These are phyloP conservation scores for Cornus controversa DNA, from an alignment of 148 eudicot genomes.

Conservation along the genomic window DNA sequence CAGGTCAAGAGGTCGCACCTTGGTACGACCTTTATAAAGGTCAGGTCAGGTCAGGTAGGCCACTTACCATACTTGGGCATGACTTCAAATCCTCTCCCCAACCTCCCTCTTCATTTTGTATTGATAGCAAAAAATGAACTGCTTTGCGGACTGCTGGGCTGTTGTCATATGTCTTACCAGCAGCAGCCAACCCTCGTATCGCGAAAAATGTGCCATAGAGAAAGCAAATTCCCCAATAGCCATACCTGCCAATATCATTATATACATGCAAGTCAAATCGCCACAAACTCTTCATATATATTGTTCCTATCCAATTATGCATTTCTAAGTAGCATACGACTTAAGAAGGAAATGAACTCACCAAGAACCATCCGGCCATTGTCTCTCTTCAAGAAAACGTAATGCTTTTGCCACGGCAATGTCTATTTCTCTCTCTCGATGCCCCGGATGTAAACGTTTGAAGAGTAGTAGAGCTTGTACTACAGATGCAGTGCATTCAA, in stretches of 20 bases:
- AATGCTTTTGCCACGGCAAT: slow-evolving; percentile 34
- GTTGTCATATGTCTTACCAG: slow-evolving; percentile 36
- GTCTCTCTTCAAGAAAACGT: slow-evolving; percentile 30
- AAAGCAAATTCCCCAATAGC: slow-evolving; percentile 55
- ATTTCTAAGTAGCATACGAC: too few relatives aligned
- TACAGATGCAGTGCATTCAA: slow-evolving; percentile 39
- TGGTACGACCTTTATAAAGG: too few relatives aligned
- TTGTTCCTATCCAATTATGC: too few relatives aligned
- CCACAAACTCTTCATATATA: neutral
- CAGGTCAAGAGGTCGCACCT: too few relatives aligned
- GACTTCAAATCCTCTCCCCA: slow-evolving; percentile 53
- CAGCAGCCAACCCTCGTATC: slow-evolving; percentile 34
- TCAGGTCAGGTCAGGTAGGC: too few relatives aligned
- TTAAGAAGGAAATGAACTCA: neutral
- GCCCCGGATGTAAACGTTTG: slow-evolving; percentile 33
- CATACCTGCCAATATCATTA: slow-evolving; percentile 32
- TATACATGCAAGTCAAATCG: neutral
- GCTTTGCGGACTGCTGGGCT: slow-evolving; percentile 38
- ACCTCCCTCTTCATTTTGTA: slow-evolving; percentile 49
- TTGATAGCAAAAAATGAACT: slow-evolving; percentile 29
- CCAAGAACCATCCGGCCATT: slow-evolving; percentile 54
- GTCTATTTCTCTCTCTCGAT: slow-evolving; percentile 41
- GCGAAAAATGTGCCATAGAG: slow-evolving; percentile 45
- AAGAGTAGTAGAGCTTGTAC: slow-evolving; percentile 36
- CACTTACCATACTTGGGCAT: slow-evolving; percentile 37